Evolutionary conservation across 2,329 filamentous ascomycete species (phyloP).

Genomic region (Aspergillus chevalieri): DNA sequence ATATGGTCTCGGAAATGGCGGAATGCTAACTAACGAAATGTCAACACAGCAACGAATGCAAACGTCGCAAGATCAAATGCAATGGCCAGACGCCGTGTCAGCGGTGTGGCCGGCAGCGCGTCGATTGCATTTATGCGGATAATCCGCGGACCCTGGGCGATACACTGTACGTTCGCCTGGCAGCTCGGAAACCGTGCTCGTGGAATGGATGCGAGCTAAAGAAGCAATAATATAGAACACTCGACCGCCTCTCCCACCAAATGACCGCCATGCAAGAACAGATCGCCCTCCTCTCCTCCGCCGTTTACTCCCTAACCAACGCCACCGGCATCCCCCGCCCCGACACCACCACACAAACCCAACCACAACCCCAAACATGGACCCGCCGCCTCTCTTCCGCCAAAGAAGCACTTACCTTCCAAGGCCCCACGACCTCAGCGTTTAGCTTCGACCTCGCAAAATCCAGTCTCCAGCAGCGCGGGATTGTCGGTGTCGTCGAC

Average conservation of each 20-base stretch:
- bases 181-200: background rate
- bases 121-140: constrained; percentile 42
- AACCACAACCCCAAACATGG: constrained; percentile 1
- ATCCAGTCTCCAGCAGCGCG: constrained; percentile 78
- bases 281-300: constrained; percentile 67
- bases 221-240: constrained; percentile 9
- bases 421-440: constrained; percentile 74
- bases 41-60: constrained; percentile 52
- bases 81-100: constrained; percentile 58
- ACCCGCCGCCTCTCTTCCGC: constrained; percentile 14
- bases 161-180: constrained; percentile 1
- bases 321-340: constrained; percentile 3
- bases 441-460: constrained; percentile 83
- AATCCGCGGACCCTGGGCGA: constrained; percentile 28
- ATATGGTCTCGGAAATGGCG: no score
- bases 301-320: constrained; percentile 60
- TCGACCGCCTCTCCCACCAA: constrained; percentile 24
- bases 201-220: background rate
- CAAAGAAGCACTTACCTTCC: constrained; percentile 58
- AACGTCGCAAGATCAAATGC: constrained; percentile 61
- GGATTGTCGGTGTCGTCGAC: constrained; percentile 55
- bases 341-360: background rate
- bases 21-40: background rate
- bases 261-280: constrained; percentile 52
- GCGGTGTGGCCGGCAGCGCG: constrained; percentile 46